Evolutionary conservation across 257 asterid species (phyloP).

Genomic region (Coffea eugenioides): DNA sequence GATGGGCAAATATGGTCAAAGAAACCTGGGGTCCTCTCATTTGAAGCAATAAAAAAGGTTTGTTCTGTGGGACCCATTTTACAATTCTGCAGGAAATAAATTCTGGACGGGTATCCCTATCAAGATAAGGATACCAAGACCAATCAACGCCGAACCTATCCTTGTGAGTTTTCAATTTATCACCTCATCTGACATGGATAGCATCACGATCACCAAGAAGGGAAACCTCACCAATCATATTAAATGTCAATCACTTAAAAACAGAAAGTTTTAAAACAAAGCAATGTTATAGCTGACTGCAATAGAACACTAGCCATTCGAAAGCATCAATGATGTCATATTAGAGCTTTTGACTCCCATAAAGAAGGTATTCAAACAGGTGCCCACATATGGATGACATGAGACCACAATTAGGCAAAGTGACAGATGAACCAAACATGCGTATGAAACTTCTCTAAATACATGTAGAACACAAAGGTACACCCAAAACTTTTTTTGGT

Average conservation of each 20-base stretch:
- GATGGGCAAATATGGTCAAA: no score
- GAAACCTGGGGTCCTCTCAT: constrained; percentile 79
- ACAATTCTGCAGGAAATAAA: constrained; percentile 84
- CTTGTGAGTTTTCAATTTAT: constrained; percentile 76
- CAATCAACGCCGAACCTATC: constrained; percentile 81
- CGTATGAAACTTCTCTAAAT: no score
- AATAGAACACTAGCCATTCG: no score
- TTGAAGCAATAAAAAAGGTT: constrained; percentile 86
- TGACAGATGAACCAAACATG: no score
- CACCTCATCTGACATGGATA: constrained; percentile 96
- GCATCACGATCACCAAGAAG: constrained; percentile 89
- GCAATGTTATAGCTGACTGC: no score
- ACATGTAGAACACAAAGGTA: no score
- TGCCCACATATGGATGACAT: no score
- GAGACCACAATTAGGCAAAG: no score
- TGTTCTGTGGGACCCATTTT: constrained; percentile 72
- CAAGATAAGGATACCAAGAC: constrained; percentile 81
- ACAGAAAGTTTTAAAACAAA: not conserved
- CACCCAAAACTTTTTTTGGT: not conserved
- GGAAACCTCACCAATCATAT: not conserved
- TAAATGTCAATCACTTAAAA: not conserved
- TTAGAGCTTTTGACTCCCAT: no score
- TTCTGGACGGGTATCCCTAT: constrained; percentile 87
- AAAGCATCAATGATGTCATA: no score
- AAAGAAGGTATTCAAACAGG: no score